Base-by-base conservation (phyloP, 2,329 filamentous ascomycete genomes). In the Trichoderma sp. region DNA sequence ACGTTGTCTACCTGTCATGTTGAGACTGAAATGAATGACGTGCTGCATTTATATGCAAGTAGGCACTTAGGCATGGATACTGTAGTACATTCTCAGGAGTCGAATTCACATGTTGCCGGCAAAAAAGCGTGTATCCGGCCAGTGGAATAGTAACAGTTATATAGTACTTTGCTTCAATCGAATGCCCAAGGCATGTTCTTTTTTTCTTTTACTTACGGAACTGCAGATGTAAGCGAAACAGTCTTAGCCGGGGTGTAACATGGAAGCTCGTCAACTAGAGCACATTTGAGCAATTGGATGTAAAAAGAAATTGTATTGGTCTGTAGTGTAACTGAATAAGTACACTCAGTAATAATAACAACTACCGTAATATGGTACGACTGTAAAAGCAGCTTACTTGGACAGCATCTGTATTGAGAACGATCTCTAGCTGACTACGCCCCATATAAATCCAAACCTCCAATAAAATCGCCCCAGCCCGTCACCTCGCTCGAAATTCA, bases 381-480 rank as follows among this genome's bases (percentile, higher is more conserved):
- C 21, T 13, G 21, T 5, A 24, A 24, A 5, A 24, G 46, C 46
- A 11, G 5, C 24, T 21, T 13, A 43, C 39, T 43, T 11, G n/a
- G n/a, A n/a, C n/a, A n/a, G n/a, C n/a, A 21, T 13, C 46, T 52
- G 46, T n/a, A 52, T 49, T 28, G 10, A 63, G 32, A 54, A 39
- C 13, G 37, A n/a, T 43, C 58, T 24, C 4, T n/a, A 39, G 58
- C 39, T 46, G 58, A 46, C 58, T 46, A 43, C 24, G 10, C 43
- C 56, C 34, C 28, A 46, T n/a, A 51, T 14, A 34, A 39, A 39
- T 43, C 18, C 26, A 55, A 64, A 55, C 68, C 46, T 69, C 68
- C 68, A 64, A 69, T 69, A 55, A 26, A 58, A 59, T 66, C 59
- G 67, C 60, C 43, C 43, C 67, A 59, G 46, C 43, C 58, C 60